Base-by-base conservation (phyloP, 352 stramenopile genomes). In the Albugo candida region DNA sequence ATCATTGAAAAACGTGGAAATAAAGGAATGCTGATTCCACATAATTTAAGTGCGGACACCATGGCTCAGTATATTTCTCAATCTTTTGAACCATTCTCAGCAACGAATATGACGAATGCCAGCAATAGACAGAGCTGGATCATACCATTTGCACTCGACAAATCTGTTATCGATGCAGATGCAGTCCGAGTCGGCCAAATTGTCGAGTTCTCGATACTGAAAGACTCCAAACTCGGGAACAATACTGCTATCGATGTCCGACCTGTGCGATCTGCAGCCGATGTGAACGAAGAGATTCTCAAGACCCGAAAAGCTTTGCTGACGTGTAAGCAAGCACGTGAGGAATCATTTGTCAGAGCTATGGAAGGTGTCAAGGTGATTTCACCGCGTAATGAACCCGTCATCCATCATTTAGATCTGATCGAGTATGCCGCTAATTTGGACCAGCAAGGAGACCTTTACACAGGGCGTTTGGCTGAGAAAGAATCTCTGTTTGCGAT, bases 341-440 rank as follows among this genome's bases (percentile, higher is more conserved):
- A 84, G 48, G 61, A 77, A 36, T 80, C 70, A 16, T 87, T 87
- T 45, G 75, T 72, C 6, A 59, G 62, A 47, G 75, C 75, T 5
- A 87, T 87, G 75, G 70, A 70, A 36, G 66, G 69, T 20, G 54
- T 87, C 45, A 83, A 63, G 58, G 78, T 71, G 58, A 76, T 87
- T 41, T 83, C 75, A 46, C 75, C 71, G 36, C 71, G 75, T 48
- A 69, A 84, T 59, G 59, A 80, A 47, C 75, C 75, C 24, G 68
- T 87, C 53, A 78, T 80, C 58, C 68, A 81, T 52, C 68, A 70
- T 52, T 62, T 87, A 36, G 75, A 87, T 50, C 51, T 87, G 41
- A 87, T 87, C 65, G 82, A 87, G 67, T 84, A 84, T 52, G 75
- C 75, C 16, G 75, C 81, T 54, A 63, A 81, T 51, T 67, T 87